Conservation (phyloP, 768 basidiomycete species). For the Lactarius pseudohatsudake region DNA sequence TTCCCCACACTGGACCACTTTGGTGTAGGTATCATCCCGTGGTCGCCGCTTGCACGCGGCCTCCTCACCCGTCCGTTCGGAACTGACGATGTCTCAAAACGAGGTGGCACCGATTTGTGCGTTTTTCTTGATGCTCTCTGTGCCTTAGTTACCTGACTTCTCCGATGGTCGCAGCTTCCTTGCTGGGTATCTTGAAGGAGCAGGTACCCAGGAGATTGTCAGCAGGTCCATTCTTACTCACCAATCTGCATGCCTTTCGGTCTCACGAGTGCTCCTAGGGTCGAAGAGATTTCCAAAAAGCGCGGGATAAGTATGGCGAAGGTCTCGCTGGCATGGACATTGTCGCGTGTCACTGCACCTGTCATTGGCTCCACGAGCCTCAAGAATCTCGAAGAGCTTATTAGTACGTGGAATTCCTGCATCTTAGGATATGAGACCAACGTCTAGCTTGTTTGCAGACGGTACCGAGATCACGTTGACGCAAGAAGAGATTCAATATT, state of each 20-base stretch:
- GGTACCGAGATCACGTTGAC: conserved; percentile 18
- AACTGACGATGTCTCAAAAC: not conserved
- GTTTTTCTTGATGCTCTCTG: not conserved
- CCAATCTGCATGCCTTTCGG: not conserved
- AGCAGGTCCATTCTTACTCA: conserved; percentile 13
- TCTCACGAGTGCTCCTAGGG: conserved; percentile 30
- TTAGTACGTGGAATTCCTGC: conserved; percentile 9
- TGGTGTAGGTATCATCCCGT: conserved; percentile 27
- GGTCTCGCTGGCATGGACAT: conserved; percentile 40
- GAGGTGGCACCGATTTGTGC: conserved; percentile 17
- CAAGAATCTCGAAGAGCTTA: conserved; percentile 25
- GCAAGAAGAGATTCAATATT: conserved; percentile 23
- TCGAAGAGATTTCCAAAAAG: conserved; percentile 42
- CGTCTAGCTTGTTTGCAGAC: not conserved
- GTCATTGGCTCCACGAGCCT: conserved; percentile 24
- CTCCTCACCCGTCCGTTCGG: conserved; percentile 25
- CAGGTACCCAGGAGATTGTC: conserved; percentile 20
- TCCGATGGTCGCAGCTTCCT: conserved; percentile 8
- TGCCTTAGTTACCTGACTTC: not conserved
- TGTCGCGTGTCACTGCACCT: conserved; percentile 18
- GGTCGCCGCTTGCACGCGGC: conserved; percentile 26
- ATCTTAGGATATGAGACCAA: not conserved
- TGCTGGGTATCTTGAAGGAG: not conserved
- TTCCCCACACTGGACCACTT: conserved; percentile 35
- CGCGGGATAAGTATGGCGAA: conserved; percentile 44